These are phyloP conservation scores for Globisporangium cystogenes DNA, from an alignment of 352 stramenopile species.

Conservation along the genomic window DNA sequence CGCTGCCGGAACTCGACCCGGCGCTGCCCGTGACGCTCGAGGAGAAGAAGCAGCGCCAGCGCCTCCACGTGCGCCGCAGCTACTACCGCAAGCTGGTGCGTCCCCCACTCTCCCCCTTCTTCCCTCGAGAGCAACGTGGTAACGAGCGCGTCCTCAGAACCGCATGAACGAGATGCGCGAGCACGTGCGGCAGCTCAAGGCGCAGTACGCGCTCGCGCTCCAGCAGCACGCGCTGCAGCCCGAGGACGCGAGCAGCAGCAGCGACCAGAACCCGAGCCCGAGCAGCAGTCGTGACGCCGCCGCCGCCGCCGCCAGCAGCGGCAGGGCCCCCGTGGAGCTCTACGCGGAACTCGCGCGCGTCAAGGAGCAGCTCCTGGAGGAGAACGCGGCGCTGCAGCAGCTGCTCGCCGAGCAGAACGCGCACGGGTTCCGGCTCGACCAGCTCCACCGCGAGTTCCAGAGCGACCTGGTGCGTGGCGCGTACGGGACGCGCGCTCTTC, in stretches of 20 bases:
- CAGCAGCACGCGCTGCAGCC: slow-evolving; percentile 6
- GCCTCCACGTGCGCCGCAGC: slow-evolving; percentile 45
- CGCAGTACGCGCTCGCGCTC: slow-evolving; percentile 22
- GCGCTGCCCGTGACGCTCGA: slow-evolving; percentile 20
- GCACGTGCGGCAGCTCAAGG: slow-evolving; percentile 25
- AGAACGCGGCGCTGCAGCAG: slow-evolving; percentile 44
- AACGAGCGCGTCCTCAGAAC: slow-evolving; percentile 14
- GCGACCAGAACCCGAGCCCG: no score
- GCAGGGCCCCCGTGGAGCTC: slow-evolving; percentile 11
- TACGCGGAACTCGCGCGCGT: slow-evolving; percentile 46
- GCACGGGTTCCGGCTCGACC: slow-evolving; percentile 32
- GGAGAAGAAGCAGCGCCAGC: slow-evolving; percentile 49
- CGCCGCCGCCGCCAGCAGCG: no score
- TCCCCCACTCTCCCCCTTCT: background rate
- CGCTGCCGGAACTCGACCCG: slow-evolving; percentile 3
- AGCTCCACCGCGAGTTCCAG: slow-evolving; percentile 26
- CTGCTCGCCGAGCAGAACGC: slow-evolving; percentile 32
- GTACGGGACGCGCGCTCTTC: no score
- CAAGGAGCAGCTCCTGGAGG: slow-evolving; percentile 41
- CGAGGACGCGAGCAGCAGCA: slow-evolving; percentile 3
- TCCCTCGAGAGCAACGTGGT: no score
- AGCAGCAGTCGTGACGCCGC: no score
- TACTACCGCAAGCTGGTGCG: slow-evolving; percentile 37
- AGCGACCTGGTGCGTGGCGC: slow-evolving; percentile 15
- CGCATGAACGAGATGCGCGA: slow-evolving; percentile 28